Evolutionary conservation across 2,329 filamentous ascomycete species (phyloP).

Genomic region (Cordyceps javanica): DNA sequence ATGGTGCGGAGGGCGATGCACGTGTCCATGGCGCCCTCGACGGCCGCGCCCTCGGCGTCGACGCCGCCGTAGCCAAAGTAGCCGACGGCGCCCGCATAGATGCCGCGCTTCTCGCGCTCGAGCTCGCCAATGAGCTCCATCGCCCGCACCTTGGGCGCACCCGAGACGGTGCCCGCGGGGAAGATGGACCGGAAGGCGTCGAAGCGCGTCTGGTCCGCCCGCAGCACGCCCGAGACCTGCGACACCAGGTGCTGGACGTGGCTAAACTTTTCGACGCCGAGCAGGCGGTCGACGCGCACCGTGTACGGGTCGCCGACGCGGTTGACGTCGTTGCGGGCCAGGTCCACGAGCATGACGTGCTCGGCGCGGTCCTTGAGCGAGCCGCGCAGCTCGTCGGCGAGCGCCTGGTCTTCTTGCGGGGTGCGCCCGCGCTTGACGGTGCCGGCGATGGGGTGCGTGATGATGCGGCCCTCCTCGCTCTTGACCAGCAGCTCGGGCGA

Average conservation of each 20-base stretch:
- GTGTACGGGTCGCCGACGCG: constrained; percentile 86
- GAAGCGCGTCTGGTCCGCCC: constrained; percentile 79
- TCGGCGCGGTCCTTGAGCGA: constrained; percentile 89
- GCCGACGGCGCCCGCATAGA: constrained; percentile 93
- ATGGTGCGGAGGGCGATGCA: constrained; percentile 80
- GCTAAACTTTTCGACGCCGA: constrained; percentile 91
- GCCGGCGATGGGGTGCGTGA: constrained; percentile 95
- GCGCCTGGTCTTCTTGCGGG: constrained; percentile 70
- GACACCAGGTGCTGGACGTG: constrained; percentile 97
- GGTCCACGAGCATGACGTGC: constrained; percentile 96
- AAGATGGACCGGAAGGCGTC: constrained; percentile 96
- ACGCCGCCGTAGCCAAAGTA: constrained; percentile 88
- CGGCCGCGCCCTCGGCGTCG: constrained; percentile 53
- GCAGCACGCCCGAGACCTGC: constrained; percentile 86
- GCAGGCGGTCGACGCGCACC: constrained; percentile 85
- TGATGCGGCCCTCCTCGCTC: constrained; percentile 76
- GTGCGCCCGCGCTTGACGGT: constrained; percentile 84
- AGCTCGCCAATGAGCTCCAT: constrained; percentile 97
- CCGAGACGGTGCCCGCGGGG: constrained; percentile 90
- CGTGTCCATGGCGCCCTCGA: constrained; percentile 87
- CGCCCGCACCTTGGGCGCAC: constrained; percentile 89
- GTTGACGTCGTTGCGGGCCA: constrained; percentile 95
- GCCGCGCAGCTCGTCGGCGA: constrained; percentile 69
- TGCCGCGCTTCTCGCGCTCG: constrained; percentile 86
- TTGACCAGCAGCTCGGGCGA: constrained; percentile 94